Evolutionary conservation across 2,329 filamentous ascomycete genomes (phyloP).

Genomic region (Sclerotinia trifoliorum): DNA sequence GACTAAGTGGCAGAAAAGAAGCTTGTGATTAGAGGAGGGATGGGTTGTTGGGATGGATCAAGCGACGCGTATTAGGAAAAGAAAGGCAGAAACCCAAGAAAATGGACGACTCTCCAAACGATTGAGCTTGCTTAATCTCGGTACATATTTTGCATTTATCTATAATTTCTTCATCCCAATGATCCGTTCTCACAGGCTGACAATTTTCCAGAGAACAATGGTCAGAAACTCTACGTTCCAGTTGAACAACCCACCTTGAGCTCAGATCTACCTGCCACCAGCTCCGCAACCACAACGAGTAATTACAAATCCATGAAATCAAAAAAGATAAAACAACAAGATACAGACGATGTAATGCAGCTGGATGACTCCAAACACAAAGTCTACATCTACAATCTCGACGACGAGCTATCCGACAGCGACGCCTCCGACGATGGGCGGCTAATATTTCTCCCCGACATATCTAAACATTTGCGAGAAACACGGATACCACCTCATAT

Average conservation of each 20-base stretch:
- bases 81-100: slow-evolving; percentile 59
- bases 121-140: slow-evolving; percentile 77
- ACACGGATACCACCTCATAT: slow-evolving; percentile 64
- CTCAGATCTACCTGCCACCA: slow-evolving; percentile 24
- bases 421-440: slow-evolving; percentile 57
- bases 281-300: slow-evolving; percentile 23
- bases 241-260: slow-evolving; percentile 51
- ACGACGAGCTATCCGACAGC: slow-evolving; percentile 75
- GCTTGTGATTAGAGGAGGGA: slow-evolving; percentile 21
- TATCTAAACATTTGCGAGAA: slow-evolving; percentile 74
- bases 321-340: slow-evolving; percentile 27
- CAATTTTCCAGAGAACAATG: slow-evolving; percentile 54
- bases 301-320: slow-evolving; percentile 28
- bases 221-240: slow-evolving; percentile 64
- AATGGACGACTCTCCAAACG: slow-evolving; percentile 80
- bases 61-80: slow-evolving; percentile 46
- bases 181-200: slow-evolving; percentile 29
- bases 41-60: slow-evolving; percentile 37
- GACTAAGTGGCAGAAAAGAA: slow-evolving; percentile 19
- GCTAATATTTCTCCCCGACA: slow-evolving; percentile 79
- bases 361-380: slow-evolving; percentile 81
- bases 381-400: slow-evolving; percentile 87
- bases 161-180: slow-evolving; percentile 16
- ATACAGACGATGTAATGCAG: slow-evolving; percentile 66
- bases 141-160: slow-evolving; percentile 49